These are phyloP conservation scores for Bromus sterilis DNA, from an alignment of 176 grass and related monocot genomes.

Conservation along the genomic window DNA sequence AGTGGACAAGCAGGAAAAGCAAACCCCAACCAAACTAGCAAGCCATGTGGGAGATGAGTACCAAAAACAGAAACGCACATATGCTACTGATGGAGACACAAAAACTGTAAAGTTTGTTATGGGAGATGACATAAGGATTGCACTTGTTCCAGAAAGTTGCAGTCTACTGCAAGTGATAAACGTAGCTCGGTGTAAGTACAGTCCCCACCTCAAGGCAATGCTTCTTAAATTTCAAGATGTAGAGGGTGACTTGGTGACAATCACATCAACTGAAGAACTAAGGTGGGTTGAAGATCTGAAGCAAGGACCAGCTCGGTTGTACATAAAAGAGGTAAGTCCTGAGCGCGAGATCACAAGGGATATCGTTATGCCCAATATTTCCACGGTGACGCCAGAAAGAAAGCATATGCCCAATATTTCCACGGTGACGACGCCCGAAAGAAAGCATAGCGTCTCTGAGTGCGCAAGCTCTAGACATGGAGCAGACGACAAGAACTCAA, in stretches of 20 bases:
- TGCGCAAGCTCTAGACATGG: conserved; percentile 20
- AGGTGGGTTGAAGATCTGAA: conserved; percentile 68
- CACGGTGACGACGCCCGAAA: conserved; percentile 14
- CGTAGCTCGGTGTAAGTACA: conserved; percentile 60
- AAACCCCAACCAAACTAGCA: neutral
- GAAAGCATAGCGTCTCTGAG: conserved; percentile 31
- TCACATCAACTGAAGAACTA: conserved; percentile 71
- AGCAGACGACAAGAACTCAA: conserved; percentile 18
- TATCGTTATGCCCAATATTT: conserved; percentile 23
- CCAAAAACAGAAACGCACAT: conserved; percentile 18
- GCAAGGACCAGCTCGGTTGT: conserved; percentile 54
- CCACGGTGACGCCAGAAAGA: conserved; percentile 16
- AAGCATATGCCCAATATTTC: conserved; percentile 23
- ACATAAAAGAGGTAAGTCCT: conserved; percentile 68
- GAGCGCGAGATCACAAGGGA: conserved; percentile 48
- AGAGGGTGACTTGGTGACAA: conserved; percentile 83
- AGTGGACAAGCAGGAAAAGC: conserved; percentile 12
- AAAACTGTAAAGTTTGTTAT: conserved; percentile 51
- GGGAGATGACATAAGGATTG: conserved; percentile 72
- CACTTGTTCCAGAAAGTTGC: conserved; percentile 52
- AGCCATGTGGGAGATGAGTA: conserved; percentile 19
- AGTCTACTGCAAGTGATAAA: conserved; percentile 44
- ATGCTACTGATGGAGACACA: conserved; percentile 13
- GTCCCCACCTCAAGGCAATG: conserved; percentile 41
- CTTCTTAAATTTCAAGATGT: conserved; percentile 65